Conservation (phyloP, 345 rosid species). For the Gossypium raimondii region DNA sequence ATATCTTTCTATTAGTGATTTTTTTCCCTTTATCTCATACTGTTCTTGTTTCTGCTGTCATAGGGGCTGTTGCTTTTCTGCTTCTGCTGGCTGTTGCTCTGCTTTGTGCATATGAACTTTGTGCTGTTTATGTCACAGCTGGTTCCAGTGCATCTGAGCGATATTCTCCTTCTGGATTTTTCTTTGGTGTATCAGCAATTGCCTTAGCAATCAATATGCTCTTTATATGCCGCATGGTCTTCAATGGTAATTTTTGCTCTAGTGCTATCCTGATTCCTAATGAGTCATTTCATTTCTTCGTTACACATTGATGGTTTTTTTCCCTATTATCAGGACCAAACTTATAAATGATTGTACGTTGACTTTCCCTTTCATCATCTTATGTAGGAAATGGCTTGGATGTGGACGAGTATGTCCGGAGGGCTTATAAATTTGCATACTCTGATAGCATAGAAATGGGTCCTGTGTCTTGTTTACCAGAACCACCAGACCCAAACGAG, state of each 20-base stretch:
- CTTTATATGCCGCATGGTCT: conserved; percentile 94
- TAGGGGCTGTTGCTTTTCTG: conserved; percentile 97
- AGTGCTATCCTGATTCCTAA: conserved; percentile 1
- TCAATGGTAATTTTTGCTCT: conserved; percentile 68
- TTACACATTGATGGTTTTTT: background rate
- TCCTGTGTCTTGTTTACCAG: conserved; percentile 83
- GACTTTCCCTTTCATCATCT: conserved; percentile 16
- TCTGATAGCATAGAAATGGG: conserved; percentile 95
- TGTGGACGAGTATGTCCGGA: conserved; percentile 96
- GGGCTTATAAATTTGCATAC: conserved; percentile 97
- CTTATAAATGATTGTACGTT: background rate
- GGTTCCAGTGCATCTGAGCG: conserved; percentile 80
- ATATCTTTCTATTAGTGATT: background rate
- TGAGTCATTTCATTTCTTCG: conserved; percentile 11
- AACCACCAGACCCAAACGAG: conserved; percentile 93
- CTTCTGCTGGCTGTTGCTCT: conserved; percentile 92
- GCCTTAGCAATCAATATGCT: conserved; percentile 99
- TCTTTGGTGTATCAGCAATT: conserved; percentile 97
- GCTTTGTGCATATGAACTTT: conserved; percentile 94
- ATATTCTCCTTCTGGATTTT: conserved; percentile 97
- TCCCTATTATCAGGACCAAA: background rate
- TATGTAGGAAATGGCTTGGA: conserved; percentile 90
- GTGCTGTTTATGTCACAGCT: conserved; percentile 95
- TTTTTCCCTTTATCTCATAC: conserved; percentile 7
- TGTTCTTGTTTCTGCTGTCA: conserved; percentile 21